Conservation (phyloP, 495 filamentous ascomycete species). For the Tuber umbilicatum region DNA sequence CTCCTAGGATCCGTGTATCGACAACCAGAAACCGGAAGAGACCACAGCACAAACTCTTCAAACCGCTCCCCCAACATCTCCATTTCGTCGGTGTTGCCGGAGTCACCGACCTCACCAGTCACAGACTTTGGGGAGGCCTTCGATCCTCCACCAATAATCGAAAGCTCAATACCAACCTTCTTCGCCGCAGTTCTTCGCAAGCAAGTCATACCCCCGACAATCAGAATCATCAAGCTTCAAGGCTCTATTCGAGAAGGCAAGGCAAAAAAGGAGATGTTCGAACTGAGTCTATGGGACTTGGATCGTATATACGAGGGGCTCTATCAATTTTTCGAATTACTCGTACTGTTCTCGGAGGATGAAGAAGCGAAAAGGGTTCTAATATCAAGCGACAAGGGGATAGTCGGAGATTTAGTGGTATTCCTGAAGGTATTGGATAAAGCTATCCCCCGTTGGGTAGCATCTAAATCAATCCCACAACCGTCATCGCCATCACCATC, state of each 20-base stretch:
- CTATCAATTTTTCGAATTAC: conserved; percentile 73
- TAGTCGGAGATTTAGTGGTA: conserved; percentile 37
- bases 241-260: conserved; percentile 60
- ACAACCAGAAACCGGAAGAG: conserved; percentile 30
- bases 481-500: conserved; percentile 10
- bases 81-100: conserved; percentile 10
- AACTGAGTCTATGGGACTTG: conserved; percentile 75
- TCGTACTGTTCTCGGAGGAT: conserved; percentile 68
- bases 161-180: conserved; percentile 39
- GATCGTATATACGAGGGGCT: conserved; percentile 61
- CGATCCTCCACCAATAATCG: conserved; percentile 33
- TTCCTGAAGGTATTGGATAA: conserved; percentile 36
- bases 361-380: conserved; percentile 41
- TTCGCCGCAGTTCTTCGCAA: conserved; percentile 65
- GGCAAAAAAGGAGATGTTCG: conserved; percentile 65
- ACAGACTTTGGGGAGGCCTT: conserved; percentile 19
- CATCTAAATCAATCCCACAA: conserved; percentile 23
- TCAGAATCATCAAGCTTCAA: conserved; percentile 67
- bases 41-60: conserved; percentile 10
- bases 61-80: conserved; percentile 14
- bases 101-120: conserved; percentile 14
- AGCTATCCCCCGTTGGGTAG: conserved; percentile 40
- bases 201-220: conserved; percentile 66
- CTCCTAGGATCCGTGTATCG: conserved; percentile 69
- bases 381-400: conserved; percentile 29